Base-by-base conservation (phyloP, 495 filamentous ascomycete genomes). In the Xanthoparmelia taractica region DNA sequence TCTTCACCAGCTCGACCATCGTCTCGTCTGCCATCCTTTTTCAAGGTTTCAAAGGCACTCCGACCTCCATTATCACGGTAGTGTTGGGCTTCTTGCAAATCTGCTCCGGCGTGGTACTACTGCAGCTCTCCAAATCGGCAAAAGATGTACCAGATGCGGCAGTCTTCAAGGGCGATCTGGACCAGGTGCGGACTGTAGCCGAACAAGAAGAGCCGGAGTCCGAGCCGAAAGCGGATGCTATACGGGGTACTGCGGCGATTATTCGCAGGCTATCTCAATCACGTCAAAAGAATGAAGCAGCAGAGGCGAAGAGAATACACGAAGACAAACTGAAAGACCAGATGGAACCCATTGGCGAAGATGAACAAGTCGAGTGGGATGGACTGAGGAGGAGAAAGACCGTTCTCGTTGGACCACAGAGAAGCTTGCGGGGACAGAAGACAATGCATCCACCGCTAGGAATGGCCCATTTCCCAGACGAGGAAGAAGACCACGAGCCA, bases 71-170 rank as follows among this genome's bases (percentile, higher is more conserved):
- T 62, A 76, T 90, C 23, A 96, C 93, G 4, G 88, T 97, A 17
- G 87, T 97, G 50, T 82, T 95, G 77, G 95, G 95, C 1, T 98
- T 98, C 77, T 76, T 98, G 50, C 87, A 90, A 65, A 98, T 98
- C 59, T 98, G 94, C 75, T 77, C 90, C 15, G 94, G 94, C 54
- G 95, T 97, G n/a, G 85, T 98, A n/a, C 76, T 98, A 8, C 78
- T 98, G 8, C 94, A 98, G 69, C 81, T 98, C n/a, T 96, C 94
- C 58, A 98, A 97, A 71, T 96, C 92, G 8, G 88, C 94, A 66
- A 98, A 98, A 71, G 91, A 98, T 65, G 92, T 98, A 0, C 94
- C 94, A 17, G 94, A 98, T 70, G 79, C 92, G 0, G 92, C 92
- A 48, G 87, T 98, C 34, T 96, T 98, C 77, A 85, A 87, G 54